These are phyloP conservation scores for Saccharomycopsis synnaedendra DNA, from an alignment of 805 yeast species.

Conservation along the genomic window DNA sequence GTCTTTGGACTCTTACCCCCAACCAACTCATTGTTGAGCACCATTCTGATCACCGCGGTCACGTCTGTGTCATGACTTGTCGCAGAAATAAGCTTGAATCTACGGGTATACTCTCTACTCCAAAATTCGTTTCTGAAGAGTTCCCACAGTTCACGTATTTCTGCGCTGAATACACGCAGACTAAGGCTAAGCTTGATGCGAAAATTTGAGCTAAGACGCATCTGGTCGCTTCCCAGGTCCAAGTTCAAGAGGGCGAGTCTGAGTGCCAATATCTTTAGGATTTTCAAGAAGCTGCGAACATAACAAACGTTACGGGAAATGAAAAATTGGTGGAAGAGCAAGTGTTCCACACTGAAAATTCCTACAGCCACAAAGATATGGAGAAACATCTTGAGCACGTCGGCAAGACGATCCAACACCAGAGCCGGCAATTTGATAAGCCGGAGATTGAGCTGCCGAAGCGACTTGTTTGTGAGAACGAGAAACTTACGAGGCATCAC, in stretches of 20 bases:
- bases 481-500: slow-evolving; percentile 72
- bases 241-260: slow-evolving; percentile 9
- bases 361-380: not conserved
- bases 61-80: slow-evolving; percentile 14
- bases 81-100: slow-evolving; percentile 22
- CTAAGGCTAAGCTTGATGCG: slow-evolving; percentile 54
- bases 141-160: slow-evolving; percentile 91
- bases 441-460: slow-evolving; percentile 71
- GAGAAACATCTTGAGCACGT: slow-evolving; percentile 1
- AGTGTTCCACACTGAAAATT: slow-evolving; percentile 2
- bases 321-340: slow-evolving; percentile 3
- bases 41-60: slow-evolving; percentile 12
- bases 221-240: slow-evolving; percentile 9
- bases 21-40: slow-evolving; percentile 8
- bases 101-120: slow-evolving; percentile 68
- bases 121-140: slow-evolving; percentile 87
- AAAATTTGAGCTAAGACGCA: slow-evolving; percentile 9
- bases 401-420: slow-evolving; percentile 4
- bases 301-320: slow-evolving; percentile 10
- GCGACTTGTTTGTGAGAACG: slow-evolving; percentile 77
- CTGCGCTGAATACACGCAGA: slow-evolving; percentile 73
- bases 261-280: slow-evolving; percentile 10
- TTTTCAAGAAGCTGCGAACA: slow-evolving; percentile 1
- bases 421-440: slow-evolving; percentile 43
- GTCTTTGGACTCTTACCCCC: not conserved